phyloP scores from a whole-genome alignment of 257 asterid genomes.

The Penstemon newberryi region DNA sequence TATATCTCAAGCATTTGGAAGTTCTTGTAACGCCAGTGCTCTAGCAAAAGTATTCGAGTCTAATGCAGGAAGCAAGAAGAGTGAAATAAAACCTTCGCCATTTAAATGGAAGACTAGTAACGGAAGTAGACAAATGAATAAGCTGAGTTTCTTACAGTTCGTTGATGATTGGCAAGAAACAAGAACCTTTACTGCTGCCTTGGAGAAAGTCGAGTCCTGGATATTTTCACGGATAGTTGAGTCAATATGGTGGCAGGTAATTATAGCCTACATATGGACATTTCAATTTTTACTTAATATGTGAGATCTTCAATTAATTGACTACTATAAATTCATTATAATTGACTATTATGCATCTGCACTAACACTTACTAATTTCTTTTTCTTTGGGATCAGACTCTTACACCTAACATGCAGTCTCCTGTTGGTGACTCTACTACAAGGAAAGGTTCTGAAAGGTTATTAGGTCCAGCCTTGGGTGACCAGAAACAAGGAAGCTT shows the following conservation, averaged over 20 bases:
- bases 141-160: slow-evolving; percentile 53
- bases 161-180: slow-evolving; percentile 96
- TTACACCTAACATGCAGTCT: slow-evolving; percentile 93
- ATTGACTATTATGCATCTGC: neutral
- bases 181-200: slow-evolving; percentile 71
- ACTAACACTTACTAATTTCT: slow-evolving; percentile 21
- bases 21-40: slow-evolving; percentile 64
- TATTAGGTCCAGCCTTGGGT: slow-evolving; percentile 70
- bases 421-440: slow-evolving; percentile 43
- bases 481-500: slow-evolving; percentile 80
- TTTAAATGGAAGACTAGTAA: slow-evolving; percentile 39
- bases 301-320: slow-evolving; percentile 9
- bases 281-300: slow-evolving; percentile 1
- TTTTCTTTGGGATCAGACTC: slow-evolving; percentile 53
- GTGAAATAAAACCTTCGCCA: slow-evolving; percentile 39
- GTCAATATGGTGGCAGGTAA: slow-evolving; percentile 99
- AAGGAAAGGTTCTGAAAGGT: slow-evolving; percentile 45
- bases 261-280: slow-evolving; percentile 4
- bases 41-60: slow-evolving; percentile 42
- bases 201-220: slow-evolving; percentile 93
- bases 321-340: neutral
- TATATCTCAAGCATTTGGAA: slow-evolving; percentile 75
- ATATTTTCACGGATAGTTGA: slow-evolving; percentile 89
- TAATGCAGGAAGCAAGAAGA: slow-evolving; percentile 39
- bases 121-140: slow-evolving; percentile 45